Percentiles rank a stretch among this genome's conserved stretches.
Conservation (phyloP, 768 basidiomycete species). For the Rhizopogon salebrosus region DNA sequence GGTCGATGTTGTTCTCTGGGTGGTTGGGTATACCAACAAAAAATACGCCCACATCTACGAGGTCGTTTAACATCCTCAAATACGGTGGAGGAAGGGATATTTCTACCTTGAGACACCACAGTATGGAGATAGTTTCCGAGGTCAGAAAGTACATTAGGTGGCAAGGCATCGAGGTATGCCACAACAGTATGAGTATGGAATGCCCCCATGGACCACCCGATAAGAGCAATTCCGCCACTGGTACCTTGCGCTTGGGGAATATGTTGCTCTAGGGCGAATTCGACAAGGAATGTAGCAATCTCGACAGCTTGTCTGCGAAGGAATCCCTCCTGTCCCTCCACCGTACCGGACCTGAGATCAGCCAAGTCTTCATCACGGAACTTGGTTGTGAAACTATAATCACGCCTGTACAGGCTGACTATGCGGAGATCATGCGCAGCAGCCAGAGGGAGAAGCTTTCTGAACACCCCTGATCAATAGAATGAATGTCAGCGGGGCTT, state of each 20-base stretch:
- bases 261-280: constrained; percentile 1
- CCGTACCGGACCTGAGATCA: not conserved
- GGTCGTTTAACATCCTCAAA: not conserved
- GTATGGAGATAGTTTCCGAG: constrained; percentile 4
- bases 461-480: constrained; percentile 1
- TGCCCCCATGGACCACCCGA: constrained; percentile 8
- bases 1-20: not conserved
- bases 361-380: constrained; percentile 9
- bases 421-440: constrained; percentile 16
- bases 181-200: constrained; percentile 1
- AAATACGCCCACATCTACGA: not conserved
- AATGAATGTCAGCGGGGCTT: not conserved
- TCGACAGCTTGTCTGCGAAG: constrained; percentile 3
- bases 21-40: not conserved
- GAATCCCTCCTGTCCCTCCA: not conserved
- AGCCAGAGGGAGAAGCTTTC: constrained; percentile 18
- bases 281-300: constrained; percentile 4
- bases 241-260: not conserved
- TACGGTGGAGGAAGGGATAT: not conserved
- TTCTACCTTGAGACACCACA: constrained; percentile 4
- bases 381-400: constrained; percentile 20
- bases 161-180: constrained; percentile 4
- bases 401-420: constrained; percentile 21
- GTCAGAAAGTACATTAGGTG: not conserved
- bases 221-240: constrained; percentile 4